Evolutionary conservation across 768 basidiomycete species (phyloP).

Genomic region (Auricularia sp.): DNA sequence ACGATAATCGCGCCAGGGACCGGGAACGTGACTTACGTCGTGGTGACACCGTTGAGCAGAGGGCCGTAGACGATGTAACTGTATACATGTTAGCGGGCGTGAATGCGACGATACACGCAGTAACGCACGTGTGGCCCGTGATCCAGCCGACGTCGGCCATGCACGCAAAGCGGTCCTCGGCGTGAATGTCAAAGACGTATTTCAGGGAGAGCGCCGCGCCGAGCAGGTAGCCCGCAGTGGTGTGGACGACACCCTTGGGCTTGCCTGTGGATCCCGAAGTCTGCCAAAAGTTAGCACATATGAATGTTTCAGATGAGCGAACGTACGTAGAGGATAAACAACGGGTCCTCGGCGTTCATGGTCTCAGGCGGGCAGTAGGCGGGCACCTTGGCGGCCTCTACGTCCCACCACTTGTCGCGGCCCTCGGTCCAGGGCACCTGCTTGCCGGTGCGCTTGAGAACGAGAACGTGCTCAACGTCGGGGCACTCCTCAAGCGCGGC

Average conservation of each 20-base stretch:
- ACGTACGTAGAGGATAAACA: constrained; percentile 97
- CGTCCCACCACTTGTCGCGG: constrained; percentile 94
- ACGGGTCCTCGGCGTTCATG: constrained; percentile 88
- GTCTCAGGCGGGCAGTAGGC: constrained; percentile 81
- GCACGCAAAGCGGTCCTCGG: constrained; percentile 92
- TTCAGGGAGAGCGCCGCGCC: constrained; percentile 88
- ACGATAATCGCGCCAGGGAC: neutral
- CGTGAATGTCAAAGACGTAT: constrained; percentile 95
- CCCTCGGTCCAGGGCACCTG: constrained; percentile 72
- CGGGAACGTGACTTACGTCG: constrained; percentile 26
- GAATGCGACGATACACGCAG: neutral
- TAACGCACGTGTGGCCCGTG: constrained; percentile 74
- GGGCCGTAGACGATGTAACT: constrained; percentile 95
- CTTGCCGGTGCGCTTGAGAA: constrained; percentile 79
- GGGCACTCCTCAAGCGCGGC: constrained; percentile 80
- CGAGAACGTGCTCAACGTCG: constrained; percentile 79
- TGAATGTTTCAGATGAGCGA: too few relatives aligned
- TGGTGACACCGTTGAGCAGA: constrained; percentile 73
- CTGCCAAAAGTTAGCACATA: constrained; percentile 26
- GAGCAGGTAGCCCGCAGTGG: constrained; percentile 82
- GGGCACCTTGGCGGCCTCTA: constrained; percentile 75
- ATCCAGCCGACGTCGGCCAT: constrained; percentile 99
- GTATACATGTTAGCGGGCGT: neutral
- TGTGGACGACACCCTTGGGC: constrained; percentile 94
- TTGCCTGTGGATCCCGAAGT: constrained; percentile 92